These are phyloP conservation scores for Nannochloris sp. DNA, from an alignment of 139 green algal genomes.

Conservation along the genomic window DNA sequence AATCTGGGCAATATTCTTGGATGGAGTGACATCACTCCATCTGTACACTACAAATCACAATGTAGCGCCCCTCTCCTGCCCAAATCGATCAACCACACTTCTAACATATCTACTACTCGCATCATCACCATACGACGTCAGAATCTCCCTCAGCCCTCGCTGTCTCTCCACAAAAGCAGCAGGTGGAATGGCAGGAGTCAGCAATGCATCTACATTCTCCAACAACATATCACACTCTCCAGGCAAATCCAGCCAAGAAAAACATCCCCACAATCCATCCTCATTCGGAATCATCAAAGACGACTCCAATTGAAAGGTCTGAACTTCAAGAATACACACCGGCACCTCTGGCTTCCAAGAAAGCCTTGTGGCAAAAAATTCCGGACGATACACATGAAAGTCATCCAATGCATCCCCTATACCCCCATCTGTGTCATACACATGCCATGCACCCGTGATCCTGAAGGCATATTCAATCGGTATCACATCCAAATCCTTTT, in stretches of 20 bases:
- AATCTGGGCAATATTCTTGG: no score
- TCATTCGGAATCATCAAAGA: conserved; percentile 20
- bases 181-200: conserved; percentile 8
- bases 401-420: conserved; percentile 28
- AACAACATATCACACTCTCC: neutral
- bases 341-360: conserved; percentile 46
- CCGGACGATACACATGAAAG: conserved; percentile 42
- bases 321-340: conserved; percentile 55
- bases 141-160: neutral
- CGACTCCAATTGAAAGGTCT: conserved; percentile 22
- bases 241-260: conserved; percentile 28
- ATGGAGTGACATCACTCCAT: no score
- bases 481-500: conserved; percentile 14
- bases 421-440: conserved; percentile 12
- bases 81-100: conserved; percentile 4
- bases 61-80: no score
- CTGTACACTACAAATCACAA: no score
- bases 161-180: conserved; percentile 7
- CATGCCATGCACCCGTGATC: conserved; percentile 48
- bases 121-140: conserved; percentile 1
- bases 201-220: neutral
- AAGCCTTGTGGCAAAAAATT: conserved; percentile 38
- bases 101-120: neutral
- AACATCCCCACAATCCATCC: conserved; percentile 47
- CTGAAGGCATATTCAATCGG: conserved; percentile 7